Percentiles rank a stretch among this genome's conserved stretches.
Evolutionary conservation across 2,329 filamentous ascomycete genomes (phyloP).

Genomic region (Xylariales sp.): DNA sequence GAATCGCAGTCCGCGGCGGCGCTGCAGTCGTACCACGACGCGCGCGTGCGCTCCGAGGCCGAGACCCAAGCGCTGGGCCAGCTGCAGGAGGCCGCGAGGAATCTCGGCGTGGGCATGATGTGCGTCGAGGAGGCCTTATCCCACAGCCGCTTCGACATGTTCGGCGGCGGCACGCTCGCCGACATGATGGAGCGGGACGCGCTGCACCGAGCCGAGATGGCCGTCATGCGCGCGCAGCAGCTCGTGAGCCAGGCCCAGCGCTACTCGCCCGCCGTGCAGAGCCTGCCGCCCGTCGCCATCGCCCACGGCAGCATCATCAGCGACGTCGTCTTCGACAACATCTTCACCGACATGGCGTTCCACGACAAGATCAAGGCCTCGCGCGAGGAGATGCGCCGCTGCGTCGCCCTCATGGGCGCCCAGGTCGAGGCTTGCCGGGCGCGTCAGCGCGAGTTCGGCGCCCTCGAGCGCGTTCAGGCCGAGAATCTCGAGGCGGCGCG

Average conservation of each 20-base stretch:
- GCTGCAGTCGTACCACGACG: slow-evolving; percentile 30
- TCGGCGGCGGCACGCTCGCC: slow-evolving; percentile 40
- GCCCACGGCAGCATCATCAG: slow-evolving; percentile 40
- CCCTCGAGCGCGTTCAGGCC: slow-evolving; percentile 26
- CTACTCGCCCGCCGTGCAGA: slow-evolving; percentile 31
- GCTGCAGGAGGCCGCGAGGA: slow-evolving; percentile 32
- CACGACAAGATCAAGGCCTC: slow-evolving; percentile 46
- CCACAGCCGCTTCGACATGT: slow-evolving; percentile 41
- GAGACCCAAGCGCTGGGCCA: slow-evolving; percentile 36
- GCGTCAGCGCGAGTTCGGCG: slow-evolving; percentile 17
- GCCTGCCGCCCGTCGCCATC: slow-evolving; percentile 36
- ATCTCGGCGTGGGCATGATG: slow-evolving; percentile 28
- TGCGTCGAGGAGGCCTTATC: slow-evolving; percentile 37
- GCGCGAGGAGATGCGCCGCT: slow-evolving; percentile 29
- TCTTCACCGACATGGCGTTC: slow-evolving; percentile 48
- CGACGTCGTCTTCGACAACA: slow-evolving; percentile 52
- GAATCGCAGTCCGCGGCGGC: slow-evolving; percentile 33
- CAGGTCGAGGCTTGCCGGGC: slow-evolving; percentile 21
- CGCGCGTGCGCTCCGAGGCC: slow-evolving; percentile 28
- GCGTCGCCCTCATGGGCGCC: slow-evolving; percentile 23
- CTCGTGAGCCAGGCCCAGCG: slow-evolving; percentile 34
- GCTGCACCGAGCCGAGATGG: slow-evolving; percentile 41
- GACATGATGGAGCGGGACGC: slow-evolving; percentile 52
- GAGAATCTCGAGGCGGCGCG: slow-evolving; percentile 27
- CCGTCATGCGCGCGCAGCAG: slow-evolving; percentile 34